These are phyloP conservation scores for Butyriboletus loyo DNA, from an alignment of 768 basidiomycete genomes.

Conservation along the genomic window DNA sequence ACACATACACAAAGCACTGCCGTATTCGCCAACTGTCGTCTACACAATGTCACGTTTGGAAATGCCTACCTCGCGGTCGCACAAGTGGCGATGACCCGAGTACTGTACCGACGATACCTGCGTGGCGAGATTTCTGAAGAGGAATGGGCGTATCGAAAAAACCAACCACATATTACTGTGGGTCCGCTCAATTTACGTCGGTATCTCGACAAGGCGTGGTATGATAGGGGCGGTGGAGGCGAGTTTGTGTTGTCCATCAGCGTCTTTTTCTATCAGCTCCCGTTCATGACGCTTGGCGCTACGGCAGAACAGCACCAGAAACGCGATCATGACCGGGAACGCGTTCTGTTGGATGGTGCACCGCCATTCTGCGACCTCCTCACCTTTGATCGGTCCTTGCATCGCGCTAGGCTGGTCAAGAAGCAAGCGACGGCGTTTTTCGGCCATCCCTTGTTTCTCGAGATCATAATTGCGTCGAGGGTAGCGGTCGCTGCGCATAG, in stretches of 20 bases:
- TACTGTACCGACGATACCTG: no score
- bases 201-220: slow-evolving; percentile 47
- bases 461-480: slow-evolving; percentile 23
- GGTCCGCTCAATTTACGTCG: slow-evolving; percentile 53
- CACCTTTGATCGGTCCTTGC: slow-evolving; percentile 44
- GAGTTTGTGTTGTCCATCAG: slow-evolving; percentile 46
- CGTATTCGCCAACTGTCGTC: no score
- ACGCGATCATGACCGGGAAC: slow-evolving; percentile 2
- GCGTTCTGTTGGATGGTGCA: no score
- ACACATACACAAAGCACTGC: no score
- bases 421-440: slow-evolving; percentile 34
- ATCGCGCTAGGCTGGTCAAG: no score
- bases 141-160: no score
- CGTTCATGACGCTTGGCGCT: slow-evolving; percentile 43
- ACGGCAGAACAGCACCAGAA: neutral
- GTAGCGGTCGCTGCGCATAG: slow-evolving; percentile 7
- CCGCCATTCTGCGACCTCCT: slow-evolving; percentile 41
- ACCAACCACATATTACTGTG: slow-evolving; percentile 45
- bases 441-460: no score
- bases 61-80: slow-evolving; percentile 46
- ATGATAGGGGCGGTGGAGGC: slow-evolving; percentile 39
- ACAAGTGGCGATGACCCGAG: slow-evolving; percentile 51
- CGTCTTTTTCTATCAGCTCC: no score
- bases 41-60: slow-evolving; percentile 51
- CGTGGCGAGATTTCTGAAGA: no score